Conservation (phyloP, 2,329 filamentous ascomycete species). For the Clonostachys sp. region DNA sequence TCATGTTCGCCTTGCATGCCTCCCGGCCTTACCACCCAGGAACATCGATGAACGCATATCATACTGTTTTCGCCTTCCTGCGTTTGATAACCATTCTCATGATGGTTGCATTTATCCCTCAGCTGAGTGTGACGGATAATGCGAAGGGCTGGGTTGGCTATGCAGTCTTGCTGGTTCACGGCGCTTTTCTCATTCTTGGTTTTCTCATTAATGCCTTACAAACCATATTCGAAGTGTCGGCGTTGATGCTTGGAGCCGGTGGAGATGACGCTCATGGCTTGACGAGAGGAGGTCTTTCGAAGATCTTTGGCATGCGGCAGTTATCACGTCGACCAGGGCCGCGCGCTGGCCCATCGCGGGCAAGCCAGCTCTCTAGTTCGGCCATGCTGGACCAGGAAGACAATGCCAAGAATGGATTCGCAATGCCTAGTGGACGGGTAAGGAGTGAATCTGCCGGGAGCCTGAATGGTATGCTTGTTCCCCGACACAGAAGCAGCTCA, state of each 20-base stretch:
- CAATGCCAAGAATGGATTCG: constrained; percentile 57
- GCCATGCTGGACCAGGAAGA: constrained; percentile 73
- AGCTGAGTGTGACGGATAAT: constrained; percentile 71
- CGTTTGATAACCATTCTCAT: constrained; percentile 73
- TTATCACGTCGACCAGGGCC: constrained; percentile 68
- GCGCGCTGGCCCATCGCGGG: constrained; percentile 60
- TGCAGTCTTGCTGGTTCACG: constrained; percentile 81
- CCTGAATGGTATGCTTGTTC: constrained; percentile 41
- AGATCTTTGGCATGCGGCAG: constrained; percentile 89
- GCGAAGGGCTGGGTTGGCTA: constrained; percentile 95
- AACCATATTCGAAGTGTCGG: constrained; percentile 83
- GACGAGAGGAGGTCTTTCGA: constrained; percentile 77
- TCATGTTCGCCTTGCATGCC: constrained; percentile 80
- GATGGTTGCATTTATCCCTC: constrained; percentile 80
- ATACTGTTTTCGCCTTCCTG: constrained; percentile 75
- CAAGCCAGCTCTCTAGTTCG: constrained; percentile 77
- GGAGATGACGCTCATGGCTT: constrained; percentile 67
- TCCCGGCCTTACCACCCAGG: constrained; percentile 87
- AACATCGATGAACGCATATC: constrained; percentile 97
- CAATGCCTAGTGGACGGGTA: constrained; percentile 46
- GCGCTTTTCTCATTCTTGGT: constrained; percentile 77
- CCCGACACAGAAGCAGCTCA: constrained; percentile 48
- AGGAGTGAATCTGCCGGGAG: constrained; percentile 60
- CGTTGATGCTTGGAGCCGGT: constrained; percentile 77
- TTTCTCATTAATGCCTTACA: constrained; percentile 92